Conservation (phyloP, 1,139 yeast species). For the Debaryomyces coudertii region DNA sequence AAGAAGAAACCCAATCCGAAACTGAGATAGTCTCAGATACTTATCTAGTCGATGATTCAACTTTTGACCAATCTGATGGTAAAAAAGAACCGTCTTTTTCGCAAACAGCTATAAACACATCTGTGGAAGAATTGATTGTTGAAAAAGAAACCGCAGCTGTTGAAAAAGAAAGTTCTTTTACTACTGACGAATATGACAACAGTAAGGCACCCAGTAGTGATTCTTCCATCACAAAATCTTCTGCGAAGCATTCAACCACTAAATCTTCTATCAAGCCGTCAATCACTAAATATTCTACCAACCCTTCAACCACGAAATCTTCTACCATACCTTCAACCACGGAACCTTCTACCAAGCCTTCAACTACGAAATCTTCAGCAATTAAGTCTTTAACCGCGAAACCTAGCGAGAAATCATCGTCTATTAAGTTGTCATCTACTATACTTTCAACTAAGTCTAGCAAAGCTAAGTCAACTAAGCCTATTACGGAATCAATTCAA, state of each 20-base stretch:
- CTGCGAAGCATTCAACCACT: neutral
- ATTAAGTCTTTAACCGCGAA: neutral
- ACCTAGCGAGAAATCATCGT: neutral
- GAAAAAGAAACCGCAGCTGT: neutral
- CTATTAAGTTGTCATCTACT: neutral
- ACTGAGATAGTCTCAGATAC: neutral
- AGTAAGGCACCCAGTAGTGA: neutral
- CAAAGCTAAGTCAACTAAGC: neutral
- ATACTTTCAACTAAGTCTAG: neutral
- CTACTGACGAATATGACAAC: neutral
- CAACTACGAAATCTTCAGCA: neutral
- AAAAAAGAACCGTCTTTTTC: neutral
- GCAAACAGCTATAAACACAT: neutral
- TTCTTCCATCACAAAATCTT: neutral
- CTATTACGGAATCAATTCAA: neutral
- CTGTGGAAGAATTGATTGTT: neutral
- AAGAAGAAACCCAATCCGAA: neutral
- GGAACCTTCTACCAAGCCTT: too few species aligned
- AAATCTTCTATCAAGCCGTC: neutral
- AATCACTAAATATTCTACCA: neutral
- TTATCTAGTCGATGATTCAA: neutral
- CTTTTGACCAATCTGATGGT: neutral
- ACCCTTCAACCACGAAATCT: neutral
- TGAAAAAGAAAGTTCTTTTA: neutral
- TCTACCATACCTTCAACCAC: neutral